Evolutionary conservation across 176 grass and related monocot species (phyloP), one percentile per base, ranked within the genome.

Genomic region (Urochloa ruziziensis): DNA sequence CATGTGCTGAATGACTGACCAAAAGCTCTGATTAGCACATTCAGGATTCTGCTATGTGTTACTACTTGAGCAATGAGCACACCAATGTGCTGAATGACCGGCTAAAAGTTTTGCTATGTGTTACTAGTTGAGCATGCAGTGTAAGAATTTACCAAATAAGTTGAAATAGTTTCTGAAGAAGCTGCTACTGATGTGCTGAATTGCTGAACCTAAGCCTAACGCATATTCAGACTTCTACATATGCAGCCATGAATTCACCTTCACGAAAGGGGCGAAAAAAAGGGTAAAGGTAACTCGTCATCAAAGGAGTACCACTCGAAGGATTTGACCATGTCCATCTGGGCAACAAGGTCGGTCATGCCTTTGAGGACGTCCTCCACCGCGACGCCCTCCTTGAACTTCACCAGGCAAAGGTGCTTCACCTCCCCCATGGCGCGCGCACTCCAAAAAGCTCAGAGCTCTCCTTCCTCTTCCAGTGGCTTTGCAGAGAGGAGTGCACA

Each of bases 221-320:
- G 23, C 51, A 53, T 19, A 21, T 23, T 53, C 51, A 23, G 51
- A 16, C 44, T 15, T 47, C 6, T 23, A 1, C 19, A 56, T 2
- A 56, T 57, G 53, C 53, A 57, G 53, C n/a, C n/a, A n/a, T n/a
- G n/a, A n/a, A 57, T n/a, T 57, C 23, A 57, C 5, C 23, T 70
- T 63, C 28, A 42, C 23, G 57, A 62, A 23, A 74, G 9, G 18
- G 33, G 40, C 25, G 13, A 32, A 7, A 1, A 16, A 13, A 27
- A 69, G 6, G 8, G 25, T 11, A 80, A 74, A 54, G 32, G 67
- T 10, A 39, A 27, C 16, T 30, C 6, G 4, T 74, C 7, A 27
- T 67, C 24, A 5, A 10, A 3, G 4, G 25, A n/a, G 40, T 92
- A 96, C 94, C 94, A 97, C 80, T 93, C 94, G 24, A 93, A 94